Conservation (phyloP, 2,329 filamentous ascomycete genomes). For the Penicillium sp. region DNA sequence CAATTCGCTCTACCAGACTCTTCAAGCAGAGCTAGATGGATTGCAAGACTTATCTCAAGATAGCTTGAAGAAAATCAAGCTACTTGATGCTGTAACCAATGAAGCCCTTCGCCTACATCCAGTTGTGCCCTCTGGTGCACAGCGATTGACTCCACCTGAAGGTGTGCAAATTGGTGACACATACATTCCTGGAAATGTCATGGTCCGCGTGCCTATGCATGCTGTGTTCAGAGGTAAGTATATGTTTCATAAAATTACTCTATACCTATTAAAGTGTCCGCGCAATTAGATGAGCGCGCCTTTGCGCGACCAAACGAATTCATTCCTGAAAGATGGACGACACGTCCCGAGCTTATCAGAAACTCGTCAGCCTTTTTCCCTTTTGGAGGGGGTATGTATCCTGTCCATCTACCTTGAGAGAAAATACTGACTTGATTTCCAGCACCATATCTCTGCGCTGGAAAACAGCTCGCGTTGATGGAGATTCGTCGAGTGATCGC, state of each 20-base stretch:
- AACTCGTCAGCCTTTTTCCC: neutral
- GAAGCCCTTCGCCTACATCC: constrained; percentile 24
- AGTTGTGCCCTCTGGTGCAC: constrained; percentile 17
- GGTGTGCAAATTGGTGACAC: constrained; percentile 17
- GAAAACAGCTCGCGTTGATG: constrained; percentile 6
- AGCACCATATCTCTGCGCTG: constrained; percentile 4
- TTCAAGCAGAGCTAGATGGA: neutral
- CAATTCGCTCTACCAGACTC: neutral
- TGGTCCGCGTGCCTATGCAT: constrained; percentile 18
- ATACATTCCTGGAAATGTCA: constrained; percentile 19
- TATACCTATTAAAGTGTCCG: too few relatives aligned
- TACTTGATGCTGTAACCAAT: constrained; percentile 23
- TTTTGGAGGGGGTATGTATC: neutral
- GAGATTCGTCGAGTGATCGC: constrained; percentile 2
- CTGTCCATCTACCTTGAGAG: neutral
- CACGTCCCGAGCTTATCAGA: constrained; percentile 1
- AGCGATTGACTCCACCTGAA: constrained; percentile 15
- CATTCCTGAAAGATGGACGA: constrained; percentile 3
- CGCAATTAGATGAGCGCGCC: neutral
- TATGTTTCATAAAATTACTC: too few relatives aligned
- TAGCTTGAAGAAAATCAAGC: neutral
- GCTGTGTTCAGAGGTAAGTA: constrained; percentile 18
- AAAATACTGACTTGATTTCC: neutral
- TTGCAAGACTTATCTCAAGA: neutral
- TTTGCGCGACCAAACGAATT: constrained; percentile 1